phyloP scores from a whole-genome alignment of 2,329 filamentous ascomycete genomes.

The Anthostomella pinea region DNA sequence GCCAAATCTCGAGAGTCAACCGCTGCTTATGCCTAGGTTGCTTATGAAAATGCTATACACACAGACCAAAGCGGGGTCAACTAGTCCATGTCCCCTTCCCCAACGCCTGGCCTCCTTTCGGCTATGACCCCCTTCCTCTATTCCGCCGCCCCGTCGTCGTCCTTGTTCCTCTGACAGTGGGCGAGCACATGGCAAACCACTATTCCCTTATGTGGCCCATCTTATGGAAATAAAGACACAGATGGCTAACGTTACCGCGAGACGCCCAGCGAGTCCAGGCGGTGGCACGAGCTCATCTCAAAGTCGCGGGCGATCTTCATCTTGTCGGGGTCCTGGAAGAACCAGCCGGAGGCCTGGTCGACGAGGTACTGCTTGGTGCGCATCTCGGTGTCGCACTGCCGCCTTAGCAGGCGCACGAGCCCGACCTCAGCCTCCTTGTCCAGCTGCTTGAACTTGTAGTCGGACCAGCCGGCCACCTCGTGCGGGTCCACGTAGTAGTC shows the following conservation, averaged over 20 bases:
- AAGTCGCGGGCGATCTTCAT: constrained; percentile 64
- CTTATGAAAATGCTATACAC: too few species aligned
- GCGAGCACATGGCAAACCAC: background rate
- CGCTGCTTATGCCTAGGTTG: too few species aligned
- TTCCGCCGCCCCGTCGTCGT: constrained; percentile 3
- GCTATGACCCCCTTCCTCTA: too few species aligned
- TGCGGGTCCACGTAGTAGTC: constrained; percentile 82
- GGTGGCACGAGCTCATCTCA: constrained; percentile 51
- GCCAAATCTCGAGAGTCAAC: too few species aligned
- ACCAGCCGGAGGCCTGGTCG: constrained; percentile 83
- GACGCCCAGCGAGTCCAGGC: constrained; percentile 45
- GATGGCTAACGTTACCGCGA: constrained; percentile 19
- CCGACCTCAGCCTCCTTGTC: constrained; percentile 75
- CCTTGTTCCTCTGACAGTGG: background rate
- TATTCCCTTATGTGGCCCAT: constrained; percentile 1
- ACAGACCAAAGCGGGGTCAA: too few species aligned
- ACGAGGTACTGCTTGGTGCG: constrained; percentile 62
- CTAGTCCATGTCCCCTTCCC: constrained; percentile 6
- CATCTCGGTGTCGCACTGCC: constrained; percentile 73
- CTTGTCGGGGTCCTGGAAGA: constrained; percentile 76
- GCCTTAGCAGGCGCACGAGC: constrained; percentile 64
- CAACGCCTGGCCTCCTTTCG: too few species aligned
- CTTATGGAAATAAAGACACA: constrained; percentile 5
- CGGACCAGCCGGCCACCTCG: constrained; percentile 69
- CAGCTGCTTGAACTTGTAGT: constrained; percentile 67